Base-by-base conservation (phyloP, 2,329 filamentous ascomycete species). In the Cercospora canescens region DNA sequence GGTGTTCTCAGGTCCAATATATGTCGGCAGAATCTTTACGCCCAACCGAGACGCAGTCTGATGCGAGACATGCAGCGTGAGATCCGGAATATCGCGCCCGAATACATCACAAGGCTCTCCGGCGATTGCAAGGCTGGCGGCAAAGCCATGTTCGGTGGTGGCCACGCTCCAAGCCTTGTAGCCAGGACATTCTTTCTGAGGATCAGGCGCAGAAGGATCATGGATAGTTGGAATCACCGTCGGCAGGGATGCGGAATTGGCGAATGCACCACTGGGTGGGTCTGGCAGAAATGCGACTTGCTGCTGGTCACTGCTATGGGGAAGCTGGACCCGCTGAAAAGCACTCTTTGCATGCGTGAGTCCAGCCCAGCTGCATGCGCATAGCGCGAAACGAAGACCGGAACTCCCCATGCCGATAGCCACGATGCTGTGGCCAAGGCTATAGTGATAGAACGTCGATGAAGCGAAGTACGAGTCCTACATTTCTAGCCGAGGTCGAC, bases 141-240 rank as follows among this genome's bases (percentile, higher is more conserved):
- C 69, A 48, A 74, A 70, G 45, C 73, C 73, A 39, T 63, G 39
- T 21, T 65, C 28, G n/a, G 30, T 69, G 50, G 70, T 34, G 5
- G 16, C 56, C 14, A 71, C 62, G 50, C 67, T 72, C 21, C 64
- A 69, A 21, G 73, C 73, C 39, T 65, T 69, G 64, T 75, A 75
- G 32, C 73, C 73, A 18, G 73, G 72, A 58, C 73, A 75, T 50
- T 67, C 62, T 54, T 66, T 59, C 55, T 75, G 73, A 12, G 73
- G 52, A 64, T 75, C 60, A 16, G 72, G 72, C 4, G 73, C 72
- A 18, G 66, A 62, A 30, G 67, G 57, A 54, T 75, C 71, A 39
- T 67, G 58, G 60, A 74, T 67, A 12, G 69, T 73, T 21, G 63
- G 63, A 7, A 56, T 30, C 12, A 65, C 57, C 14, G 63, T 61